phyloP scores from a whole-genome alignment of 2,329 filamentous ascomycete species.

The Colletotrichum tanaceti region DNA sequence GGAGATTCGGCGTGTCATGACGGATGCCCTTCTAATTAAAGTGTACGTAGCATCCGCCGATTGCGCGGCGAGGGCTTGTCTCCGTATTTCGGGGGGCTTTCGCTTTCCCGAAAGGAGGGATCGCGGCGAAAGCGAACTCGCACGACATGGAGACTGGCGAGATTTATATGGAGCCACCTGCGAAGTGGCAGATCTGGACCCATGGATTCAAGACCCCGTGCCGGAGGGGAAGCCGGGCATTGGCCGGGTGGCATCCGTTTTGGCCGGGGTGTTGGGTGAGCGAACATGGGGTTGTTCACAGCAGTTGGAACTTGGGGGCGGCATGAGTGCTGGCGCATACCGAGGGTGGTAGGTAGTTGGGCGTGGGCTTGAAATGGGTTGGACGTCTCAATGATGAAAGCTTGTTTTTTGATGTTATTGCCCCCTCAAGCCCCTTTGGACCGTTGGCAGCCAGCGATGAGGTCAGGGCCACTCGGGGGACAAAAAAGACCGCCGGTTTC shows the following conservation, averaged over 20 bases:
- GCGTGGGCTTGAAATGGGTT: conserved; percentile 14
- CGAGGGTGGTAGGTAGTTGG: background rate
- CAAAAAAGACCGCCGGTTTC: too few relatives aligned
- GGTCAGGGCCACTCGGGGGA: too few relatives aligned
- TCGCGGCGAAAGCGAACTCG: conserved; percentile 31
- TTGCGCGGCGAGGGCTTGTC: conserved; percentile 10
- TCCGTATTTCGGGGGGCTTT: background rate
- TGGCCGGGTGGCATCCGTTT: conserved; percentile 24
- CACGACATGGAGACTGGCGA: background rate
- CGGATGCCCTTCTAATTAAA: conserved; percentile 23
- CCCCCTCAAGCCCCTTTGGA: background rate
- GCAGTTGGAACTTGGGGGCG: conserved; percentile 6
- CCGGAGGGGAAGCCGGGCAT: conserved; percentile 29
- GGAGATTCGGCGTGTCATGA: conserved; percentile 30
- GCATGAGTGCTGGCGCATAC: too few relatives aligned
- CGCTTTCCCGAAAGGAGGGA: background rate
- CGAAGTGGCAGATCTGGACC: background rate
- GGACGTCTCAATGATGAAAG: conserved; percentile 20
- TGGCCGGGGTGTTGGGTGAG: background rate
- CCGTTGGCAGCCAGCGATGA: conserved; percentile 16
- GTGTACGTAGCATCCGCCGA: conserved; percentile 12
- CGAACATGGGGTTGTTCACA: conserved; percentile 17
- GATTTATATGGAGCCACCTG: conserved; percentile 2
- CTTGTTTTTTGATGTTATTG: conserved; percentile 31
- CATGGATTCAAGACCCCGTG: conserved; percentile 26